Evolutionary conservation across 495 filamentous ascomycete genomes (phyloP).

Genomic region (Xylaria cubensis): DNA sequence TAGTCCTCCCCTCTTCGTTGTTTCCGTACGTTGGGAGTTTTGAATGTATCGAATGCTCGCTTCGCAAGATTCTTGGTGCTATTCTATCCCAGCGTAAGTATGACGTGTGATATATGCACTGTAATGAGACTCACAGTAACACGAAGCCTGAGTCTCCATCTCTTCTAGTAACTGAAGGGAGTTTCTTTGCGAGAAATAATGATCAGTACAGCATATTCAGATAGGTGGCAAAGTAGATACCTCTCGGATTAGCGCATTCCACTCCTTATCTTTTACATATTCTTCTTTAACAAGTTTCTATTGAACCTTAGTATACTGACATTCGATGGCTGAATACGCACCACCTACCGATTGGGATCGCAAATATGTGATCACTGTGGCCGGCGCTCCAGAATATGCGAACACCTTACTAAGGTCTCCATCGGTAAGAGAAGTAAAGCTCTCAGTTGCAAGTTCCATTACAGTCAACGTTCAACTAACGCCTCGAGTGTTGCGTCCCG

Average conservation of each 20-base stretch:
- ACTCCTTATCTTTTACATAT: neutral
- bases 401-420: neutral
- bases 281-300: neutral
- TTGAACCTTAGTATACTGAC: neutral
- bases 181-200: neutral
- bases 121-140: neutral
- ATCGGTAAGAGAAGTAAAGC: neutral
- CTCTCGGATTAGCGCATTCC: neutral
- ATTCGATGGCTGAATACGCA: neutral
- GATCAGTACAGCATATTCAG: neutral
- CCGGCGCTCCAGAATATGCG: neutral
- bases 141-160: neutral
- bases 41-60: neutral
- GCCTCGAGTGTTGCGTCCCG: too few species aligned
- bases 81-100: neutral
- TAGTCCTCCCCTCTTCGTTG: too few species aligned
- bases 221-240: neutral
- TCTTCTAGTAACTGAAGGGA: neutral
- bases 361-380: neutral
- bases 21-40: neutral
- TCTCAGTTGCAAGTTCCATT: constrained; percentile 1
- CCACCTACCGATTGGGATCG: neutral
- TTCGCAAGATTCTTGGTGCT: neutral
- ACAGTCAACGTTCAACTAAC: too few species aligned
- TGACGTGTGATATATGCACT: neutral